phyloP scores from a whole-genome alignment of 2,329 filamentous ascomycete genomes.

The Lecanosticta acicola region DNA sequence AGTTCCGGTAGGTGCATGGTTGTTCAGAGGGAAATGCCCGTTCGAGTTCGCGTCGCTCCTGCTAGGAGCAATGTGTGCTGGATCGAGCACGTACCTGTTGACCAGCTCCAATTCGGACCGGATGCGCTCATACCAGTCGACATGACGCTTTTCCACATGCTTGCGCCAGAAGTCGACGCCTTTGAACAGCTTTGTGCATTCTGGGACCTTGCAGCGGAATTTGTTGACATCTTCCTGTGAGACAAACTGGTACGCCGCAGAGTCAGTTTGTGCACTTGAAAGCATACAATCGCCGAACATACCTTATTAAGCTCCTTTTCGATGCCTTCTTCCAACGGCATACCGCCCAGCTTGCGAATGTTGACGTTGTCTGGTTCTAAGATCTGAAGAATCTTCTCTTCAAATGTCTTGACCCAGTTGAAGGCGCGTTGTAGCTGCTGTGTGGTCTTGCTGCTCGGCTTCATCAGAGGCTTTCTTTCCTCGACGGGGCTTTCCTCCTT shows the following conservation, averaged over 20 bases:
- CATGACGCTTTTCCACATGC: slow-evolving; percentile 92
- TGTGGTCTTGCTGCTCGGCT: slow-evolving; percentile 67
- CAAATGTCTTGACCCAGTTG: slow-evolving; percentile 98
- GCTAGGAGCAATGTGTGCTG: slow-evolving; percentile 87
- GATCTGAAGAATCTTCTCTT: slow-evolving; percentile 91
- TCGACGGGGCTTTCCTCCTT: slow-evolving; percentile 47
- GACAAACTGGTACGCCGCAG: slow-evolving; percentile 54
- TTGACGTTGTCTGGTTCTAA: slow-evolving; percentile 85
- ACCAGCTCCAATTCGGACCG: slow-evolving; percentile 84
- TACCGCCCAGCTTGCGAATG: slow-evolving; percentile 84
- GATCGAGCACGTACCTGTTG: slow-evolving; percentile 91
- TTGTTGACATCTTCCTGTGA: slow-evolving; percentile 98
- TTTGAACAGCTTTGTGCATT: slow-evolving; percentile 96
- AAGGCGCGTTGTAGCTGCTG: slow-evolving; percentile 91
- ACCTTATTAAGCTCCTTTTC: slow-evolving; percentile 75
- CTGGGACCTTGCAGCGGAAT: slow-evolving; percentile 91
- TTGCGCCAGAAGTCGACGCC: slow-evolving; percentile 96
- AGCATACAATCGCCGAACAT: slow-evolving; percentile 4
- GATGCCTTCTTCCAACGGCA: slow-evolving; percentile 75
- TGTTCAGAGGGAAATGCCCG: slow-evolving; percentile 82
- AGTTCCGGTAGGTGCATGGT: slow-evolving; percentile 68
- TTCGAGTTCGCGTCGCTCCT: slow-evolving; percentile 92
- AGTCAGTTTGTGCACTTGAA: neutral
- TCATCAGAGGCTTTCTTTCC: slow-evolving; percentile 51
- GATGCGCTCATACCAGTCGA: slow-evolving; percentile 76